phyloP scores from a whole-genome alignment of 768 basidiomycete species.

The Termitomyces sp. region DNA sequence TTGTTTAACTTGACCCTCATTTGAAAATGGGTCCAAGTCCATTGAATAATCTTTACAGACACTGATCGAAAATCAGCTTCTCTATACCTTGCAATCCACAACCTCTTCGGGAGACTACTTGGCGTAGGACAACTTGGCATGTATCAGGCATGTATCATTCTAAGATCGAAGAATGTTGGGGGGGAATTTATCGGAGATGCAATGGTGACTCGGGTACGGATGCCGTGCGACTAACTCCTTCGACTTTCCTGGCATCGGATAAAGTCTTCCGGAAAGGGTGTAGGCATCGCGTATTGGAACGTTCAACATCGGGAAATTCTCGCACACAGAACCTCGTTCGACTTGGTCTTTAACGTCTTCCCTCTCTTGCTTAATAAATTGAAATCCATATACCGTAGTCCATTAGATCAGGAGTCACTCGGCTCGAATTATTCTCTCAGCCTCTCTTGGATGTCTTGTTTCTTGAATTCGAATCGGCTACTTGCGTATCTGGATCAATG shows the following conservation, averaged over 20 bases:
- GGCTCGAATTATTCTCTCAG: not conserved
- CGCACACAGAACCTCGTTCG: not conserved
- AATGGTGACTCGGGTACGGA: conserved; percentile 5
- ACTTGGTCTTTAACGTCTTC: not conserved
- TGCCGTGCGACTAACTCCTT: too few species aligned
- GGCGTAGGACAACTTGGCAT: too few species aligned
- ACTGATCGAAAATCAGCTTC: not conserved
- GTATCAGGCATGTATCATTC: not conserved
- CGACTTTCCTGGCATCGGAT: too few species aligned
- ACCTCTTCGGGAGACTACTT: not conserved
- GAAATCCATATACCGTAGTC: too few species aligned
- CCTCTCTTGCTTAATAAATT: too few species aligned
- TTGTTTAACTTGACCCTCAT: not conserved
- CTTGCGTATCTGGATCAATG: too few species aligned
- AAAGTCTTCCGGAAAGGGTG: not conserved
- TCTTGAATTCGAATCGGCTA: not conserved
- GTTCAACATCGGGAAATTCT: not conserved
- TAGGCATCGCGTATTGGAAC: not conserved
- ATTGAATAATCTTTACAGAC: not conserved
- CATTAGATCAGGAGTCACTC: too few species aligned
- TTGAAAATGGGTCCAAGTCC: not conserved
- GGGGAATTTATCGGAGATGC: conserved; percentile 13
- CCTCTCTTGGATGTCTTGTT: too few species aligned
- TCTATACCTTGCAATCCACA: too few species aligned
- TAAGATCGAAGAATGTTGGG: not conserved